These are phyloP conservation scores for Exserohilum turcica DNA, from an alignment of 2,329 filamentous ascomycete genomes.

Conservation along the genomic window DNA sequence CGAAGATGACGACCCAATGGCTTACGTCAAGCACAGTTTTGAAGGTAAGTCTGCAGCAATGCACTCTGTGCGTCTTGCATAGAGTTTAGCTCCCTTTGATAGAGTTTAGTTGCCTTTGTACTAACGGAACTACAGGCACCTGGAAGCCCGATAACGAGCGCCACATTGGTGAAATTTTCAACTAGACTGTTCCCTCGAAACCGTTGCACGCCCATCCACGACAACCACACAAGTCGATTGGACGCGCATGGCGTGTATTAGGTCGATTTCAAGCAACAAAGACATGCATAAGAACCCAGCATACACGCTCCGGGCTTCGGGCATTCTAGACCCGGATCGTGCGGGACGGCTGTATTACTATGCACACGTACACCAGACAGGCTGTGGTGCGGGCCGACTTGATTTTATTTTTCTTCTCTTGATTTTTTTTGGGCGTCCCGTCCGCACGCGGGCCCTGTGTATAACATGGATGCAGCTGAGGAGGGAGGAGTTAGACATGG, in stretches of 20 bases:
- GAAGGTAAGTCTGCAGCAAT: conserved; percentile 86
- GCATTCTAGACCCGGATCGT: background rate
- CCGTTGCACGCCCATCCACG: background rate
- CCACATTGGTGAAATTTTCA: conserved; percentile 43
- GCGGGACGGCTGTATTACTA: background rate
- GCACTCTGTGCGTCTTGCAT: too few relatives aligned
- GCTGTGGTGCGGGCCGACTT: background rate
- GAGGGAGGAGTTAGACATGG: too few relatives aligned
- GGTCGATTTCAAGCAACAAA: too few relatives aligned
- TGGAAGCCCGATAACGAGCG: conserved; percentile 45
- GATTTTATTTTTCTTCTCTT: background rate
- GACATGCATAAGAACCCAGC: too few relatives aligned
- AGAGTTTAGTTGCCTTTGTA: too few relatives aligned
- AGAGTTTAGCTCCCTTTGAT: too few relatives aligned
- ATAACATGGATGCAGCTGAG: too few relatives aligned
- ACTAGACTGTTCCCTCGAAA: conserved; percentile 18
- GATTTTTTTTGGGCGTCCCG: background rate
- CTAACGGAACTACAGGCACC: conserved; percentile 39
- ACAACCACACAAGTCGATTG: background rate
- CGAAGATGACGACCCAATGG: conserved; percentile 89
- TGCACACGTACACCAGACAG: background rate
- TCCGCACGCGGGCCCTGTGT: background rate
- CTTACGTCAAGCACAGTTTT: conserved; percentile 96
- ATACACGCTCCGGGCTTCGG: too few relatives aligned
- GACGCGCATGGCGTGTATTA: background rate